Evolutionary conservation across 352 stramenopile genomes (phyloP), one percentile per base, ranked within the genome.

Genomic region (Phytophthora hybrid): DNA sequence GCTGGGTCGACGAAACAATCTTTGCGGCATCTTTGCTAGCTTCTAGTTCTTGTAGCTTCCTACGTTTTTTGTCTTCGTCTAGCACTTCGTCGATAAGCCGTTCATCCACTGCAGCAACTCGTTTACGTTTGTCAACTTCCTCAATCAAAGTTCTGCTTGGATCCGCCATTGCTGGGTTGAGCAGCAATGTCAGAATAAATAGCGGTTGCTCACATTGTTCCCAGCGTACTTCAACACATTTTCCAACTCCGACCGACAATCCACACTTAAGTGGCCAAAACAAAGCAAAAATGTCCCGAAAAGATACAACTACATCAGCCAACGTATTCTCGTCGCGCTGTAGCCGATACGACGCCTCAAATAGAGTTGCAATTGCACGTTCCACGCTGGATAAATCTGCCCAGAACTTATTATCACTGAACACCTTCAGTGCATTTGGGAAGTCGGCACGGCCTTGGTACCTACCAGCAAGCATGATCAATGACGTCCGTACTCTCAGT

Each of bases 401-500:
- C 41, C 58, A 54, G 10, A 64, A 56, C 1, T 23, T 39, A n/a
- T 7, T 29, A 44, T 55, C 23, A n/a, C 39, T 64, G 26, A 64
- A 55, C 16, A 54, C 58, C 16, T 54, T 54, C 4, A 64, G 23
- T 16, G 37, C 29, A 29, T n/a, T 41, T 41, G 58, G 41, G 29
- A 55, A 64, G 18, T 64, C 37, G 21, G 9, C 51, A 5, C 37
- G 34, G 11, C 11, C 21, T 39, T 39, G 58, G 19, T 64, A 68
- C 41, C 51, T 68, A n/a, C 37, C 59, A 5, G 14, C 19, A 4
- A 67, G 21, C 49, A 54, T 68, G 14, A 46, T 19, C 11, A 60
- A 16, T 14, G 34, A 59, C 8, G 47, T 59, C 9, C 47, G 60
- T 44, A 67, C 60, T 52, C 55, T 37, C 2, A 71, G 14, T 10